These are phyloP conservation scores for Rhynchosporium secalis DNA, from an alignment of 2,329 filamentous ascomycete genomes.

Conservation along the genomic window DNA sequence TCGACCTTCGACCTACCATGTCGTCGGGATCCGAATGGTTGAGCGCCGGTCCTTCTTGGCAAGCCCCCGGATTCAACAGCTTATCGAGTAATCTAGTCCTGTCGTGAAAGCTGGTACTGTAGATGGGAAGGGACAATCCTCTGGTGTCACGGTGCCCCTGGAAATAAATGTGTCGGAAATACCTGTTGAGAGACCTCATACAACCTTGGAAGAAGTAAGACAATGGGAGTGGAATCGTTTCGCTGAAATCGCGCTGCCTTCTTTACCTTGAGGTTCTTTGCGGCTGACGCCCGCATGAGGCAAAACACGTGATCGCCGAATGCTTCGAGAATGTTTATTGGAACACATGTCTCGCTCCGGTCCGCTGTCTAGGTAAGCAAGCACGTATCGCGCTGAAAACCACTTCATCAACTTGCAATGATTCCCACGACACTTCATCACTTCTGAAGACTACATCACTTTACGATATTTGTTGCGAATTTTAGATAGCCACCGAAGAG, in stretches of 20 bases:
- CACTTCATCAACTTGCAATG: constrained; percentile 24
- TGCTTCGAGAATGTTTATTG: constrained; percentile 20
- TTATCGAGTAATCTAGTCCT: constrained; percentile 13
- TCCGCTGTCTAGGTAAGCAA: constrained; percentile 23
- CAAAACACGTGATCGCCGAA: constrained; percentile 6
- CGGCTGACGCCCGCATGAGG: constrained; percentile 4
- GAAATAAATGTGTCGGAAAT: neutral
- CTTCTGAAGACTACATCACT: constrained; percentile 1
- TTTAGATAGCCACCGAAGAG: constrained; percentile 6
- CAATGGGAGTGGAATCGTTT: too few relatives aligned
- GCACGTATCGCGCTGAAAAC: constrained; percentile 12
- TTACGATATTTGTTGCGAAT: constrained; percentile 14
- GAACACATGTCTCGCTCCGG: constrained; percentile 23
- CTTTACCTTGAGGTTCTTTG: too few relatives aligned
- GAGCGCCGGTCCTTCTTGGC: constrained; percentile 2
- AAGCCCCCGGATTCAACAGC: constrained; percentile 14
- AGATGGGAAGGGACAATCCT: too few relatives aligned
- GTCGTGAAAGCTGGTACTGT: too few relatives aligned
- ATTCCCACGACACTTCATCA: constrained; percentile 16
- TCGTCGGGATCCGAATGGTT: constrained; percentile 19
- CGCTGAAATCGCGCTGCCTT: too few relatives aligned
- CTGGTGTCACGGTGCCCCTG: constrained; percentile 3
- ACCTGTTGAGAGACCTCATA: too few relatives aligned
- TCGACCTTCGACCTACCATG: neutral
- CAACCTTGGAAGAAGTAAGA: too few relatives aligned